Conservation (phyloP, 2,329 filamentous ascomycete species). For the Diaporthe aspalathi region DNA sequence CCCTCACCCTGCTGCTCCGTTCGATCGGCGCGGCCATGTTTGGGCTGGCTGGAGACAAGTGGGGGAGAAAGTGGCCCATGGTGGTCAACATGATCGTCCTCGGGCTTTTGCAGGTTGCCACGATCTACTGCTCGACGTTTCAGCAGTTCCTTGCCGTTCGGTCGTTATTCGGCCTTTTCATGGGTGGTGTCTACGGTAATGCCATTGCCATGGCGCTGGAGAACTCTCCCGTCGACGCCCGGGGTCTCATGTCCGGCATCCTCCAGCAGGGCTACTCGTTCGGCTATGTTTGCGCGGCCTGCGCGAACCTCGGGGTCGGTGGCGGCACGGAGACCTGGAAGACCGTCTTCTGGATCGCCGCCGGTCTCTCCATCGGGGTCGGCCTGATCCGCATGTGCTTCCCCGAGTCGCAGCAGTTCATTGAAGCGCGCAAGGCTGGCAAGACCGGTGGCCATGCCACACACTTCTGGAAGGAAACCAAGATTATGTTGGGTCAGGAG, state of each 20-base stretch:
- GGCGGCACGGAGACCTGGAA: conserved; percentile 75
- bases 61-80: conserved; percentile 87
- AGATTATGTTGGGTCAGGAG: conserved; percentile 73
- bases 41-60: conserved; percentile 81
- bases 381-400: conserved; percentile 75
- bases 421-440: conserved; percentile 73
- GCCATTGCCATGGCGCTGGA: conserved; percentile 83
- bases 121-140: conserved; percentile 80
- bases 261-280: conserved; percentile 85
- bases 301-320: conserved; percentile 79
- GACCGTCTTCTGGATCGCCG: conserved; percentile 79
- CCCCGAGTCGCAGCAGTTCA: conserved; percentile 81
- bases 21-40: conserved; percentile 82
- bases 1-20: conserved; percentile 78
- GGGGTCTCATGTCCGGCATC: conserved; percentile 85
- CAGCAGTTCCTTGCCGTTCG: conserved; percentile 80
- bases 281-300: conserved; percentile 83
- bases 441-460: conserved; percentile 59
- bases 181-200: conserved; percentile 85
- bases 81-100: conserved; percentile 81
- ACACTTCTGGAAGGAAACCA: conserved; percentile 77
- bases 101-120: conserved; percentile 76
- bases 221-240: conserved; percentile 65
- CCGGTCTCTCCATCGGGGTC: conserved; percentile 75
- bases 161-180: conserved; percentile 80